These are phyloP conservation scores for Hawksworthiomyces lignivorus DNA, from an alignment of 2,329 filamentous ascomycete species.

Conservation along the genomic window DNA sequence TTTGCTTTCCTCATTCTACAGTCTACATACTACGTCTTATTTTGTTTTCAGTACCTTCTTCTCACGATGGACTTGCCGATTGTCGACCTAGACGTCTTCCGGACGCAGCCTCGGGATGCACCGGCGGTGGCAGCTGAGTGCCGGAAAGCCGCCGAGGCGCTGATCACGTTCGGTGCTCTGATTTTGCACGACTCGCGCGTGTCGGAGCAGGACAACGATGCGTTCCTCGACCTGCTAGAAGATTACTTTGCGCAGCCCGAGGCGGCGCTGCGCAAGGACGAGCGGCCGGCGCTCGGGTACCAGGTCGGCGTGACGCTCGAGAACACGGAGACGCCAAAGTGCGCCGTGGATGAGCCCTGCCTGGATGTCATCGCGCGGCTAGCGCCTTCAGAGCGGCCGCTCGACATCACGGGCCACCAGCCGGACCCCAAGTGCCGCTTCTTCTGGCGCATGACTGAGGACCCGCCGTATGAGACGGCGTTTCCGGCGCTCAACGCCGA, in stretches of 20 bases:
- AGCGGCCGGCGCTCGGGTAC: constrained; percentile 51
- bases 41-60: neutral
- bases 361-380: constrained; percentile 48
- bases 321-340: constrained; percentile 57
- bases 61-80: constrained; percentile 50
- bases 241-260: constrained; percentile 54
- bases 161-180: constrained; percentile 53
- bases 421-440: constrained; percentile 57
- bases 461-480: constrained; percentile 44
- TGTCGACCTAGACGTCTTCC: constrained; percentile 52
- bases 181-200: constrained; percentile 54
- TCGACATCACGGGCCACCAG: constrained; percentile 48
- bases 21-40: too few relatives aligned
- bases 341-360: constrained; percentile 54
- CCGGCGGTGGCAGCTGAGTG: constrained; percentile 43
- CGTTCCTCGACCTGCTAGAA: constrained; percentile 55
- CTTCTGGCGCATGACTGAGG: constrained; percentile 54
- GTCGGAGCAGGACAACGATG: constrained; percentile 44
- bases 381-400: constrained; percentile 45
- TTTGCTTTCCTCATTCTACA: too few relatives aligned
- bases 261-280: constrained; percentile 38
- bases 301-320: constrained; percentile 56
- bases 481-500: constrained; percentile 49
- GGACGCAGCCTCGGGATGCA: constrained; percentile 33
- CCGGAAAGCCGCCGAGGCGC: constrained; percentile 43